A percentile compares a stretch with the other conserved stretches of the same genome.
These are phyloP conservation scores for Pinus albicaulis DNA, from an alignment of 75 land plant genomes.

Conservation along the genomic window DNA sequence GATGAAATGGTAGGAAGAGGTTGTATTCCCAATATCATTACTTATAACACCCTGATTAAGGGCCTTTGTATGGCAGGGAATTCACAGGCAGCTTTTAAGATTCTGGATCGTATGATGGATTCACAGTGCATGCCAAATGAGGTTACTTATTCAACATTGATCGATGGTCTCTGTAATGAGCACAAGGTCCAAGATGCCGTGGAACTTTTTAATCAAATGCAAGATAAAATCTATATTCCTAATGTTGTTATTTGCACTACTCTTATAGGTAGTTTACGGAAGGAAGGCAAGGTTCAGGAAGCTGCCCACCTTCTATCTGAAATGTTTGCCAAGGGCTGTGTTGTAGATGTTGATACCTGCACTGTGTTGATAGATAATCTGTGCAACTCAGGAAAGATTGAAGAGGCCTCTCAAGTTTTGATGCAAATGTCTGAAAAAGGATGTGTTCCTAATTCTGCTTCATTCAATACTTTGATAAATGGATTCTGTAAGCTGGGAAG, in stretches of 20 bases:
- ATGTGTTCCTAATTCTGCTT: constrained; percentile 19
- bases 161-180: constrained; percentile 43
- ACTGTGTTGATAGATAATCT: constrained; percentile 31
- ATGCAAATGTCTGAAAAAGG: constrained; percentile 24
- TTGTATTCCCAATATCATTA: constrained; percentile 10
- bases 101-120: constrained; percentile 41
- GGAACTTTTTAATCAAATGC: constrained; percentile 21
- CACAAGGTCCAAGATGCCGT: constrained; percentile 14
- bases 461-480: constrained; percentile 22
- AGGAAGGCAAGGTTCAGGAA: constrained; percentile 9
- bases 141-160: constrained; percentile 40
- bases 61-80: constrained; percentile 32
- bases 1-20: constrained; percentile 27
- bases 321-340: constrained; percentile 8
- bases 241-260: constrained; percentile 8
- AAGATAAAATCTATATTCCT: constrained; percentile 25
- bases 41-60: constrained; percentile 43
- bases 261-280: constrained; percentile 10
- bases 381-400: constrained; percentile 28
- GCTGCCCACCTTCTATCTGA: constrained; percentile 21
- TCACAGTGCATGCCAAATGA: constrained; percentile 27
- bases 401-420: constrained; percentile 41
- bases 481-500: constrained; percentile 28
- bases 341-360: constrained; percentile 29
- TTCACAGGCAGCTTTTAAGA: constrained; percentile 25